Percentiles rank a stretch among this genome's conserved stretches.
These are phyloP conservation scores for Nicotiana obtusifolia DNA, from an alignment of 257 asterid species.

Conservation along the genomic window DNA sequence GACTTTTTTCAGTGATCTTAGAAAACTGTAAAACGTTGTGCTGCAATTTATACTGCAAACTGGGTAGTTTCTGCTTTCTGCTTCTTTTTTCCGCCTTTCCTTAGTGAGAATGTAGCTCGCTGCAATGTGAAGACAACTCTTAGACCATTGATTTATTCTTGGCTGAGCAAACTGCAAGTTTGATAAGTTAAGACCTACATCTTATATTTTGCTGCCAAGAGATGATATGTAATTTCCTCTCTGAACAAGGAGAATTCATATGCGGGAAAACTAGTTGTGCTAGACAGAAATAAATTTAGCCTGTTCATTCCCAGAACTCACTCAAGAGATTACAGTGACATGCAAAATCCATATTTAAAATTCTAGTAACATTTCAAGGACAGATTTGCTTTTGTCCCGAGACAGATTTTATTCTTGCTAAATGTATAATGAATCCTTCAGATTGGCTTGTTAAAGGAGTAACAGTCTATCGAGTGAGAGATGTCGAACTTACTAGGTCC, in stretches of 20 bases:
- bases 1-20: neutral
- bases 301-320: neutral
- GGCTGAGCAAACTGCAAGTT: neutral
- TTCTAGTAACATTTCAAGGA: neutral
- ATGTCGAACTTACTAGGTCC: slow-evolving; percentile 15
- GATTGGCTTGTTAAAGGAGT: too few species aligned
- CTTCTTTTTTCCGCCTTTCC: neutral
- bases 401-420: too few species aligned
- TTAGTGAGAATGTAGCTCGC: neutral
- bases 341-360: neutral
- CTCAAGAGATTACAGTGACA: neutral
- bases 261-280: too few species aligned
- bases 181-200: neutral
- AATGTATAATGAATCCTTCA: too few species aligned
- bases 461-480: too few species aligned
- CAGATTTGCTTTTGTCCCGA: too few species aligned
- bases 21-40: neutral
- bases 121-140: neutral
- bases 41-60: neutral
- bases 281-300: too few species aligned
- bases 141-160: neutral
- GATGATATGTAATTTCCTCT: neutral
- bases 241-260: neutral
- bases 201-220: neutral
- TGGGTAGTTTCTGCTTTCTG: neutral